Base-by-base conservation (phyloP, 2,329 filamentous ascomycete species). In the Colletotrichum gigasporum region DNA sequence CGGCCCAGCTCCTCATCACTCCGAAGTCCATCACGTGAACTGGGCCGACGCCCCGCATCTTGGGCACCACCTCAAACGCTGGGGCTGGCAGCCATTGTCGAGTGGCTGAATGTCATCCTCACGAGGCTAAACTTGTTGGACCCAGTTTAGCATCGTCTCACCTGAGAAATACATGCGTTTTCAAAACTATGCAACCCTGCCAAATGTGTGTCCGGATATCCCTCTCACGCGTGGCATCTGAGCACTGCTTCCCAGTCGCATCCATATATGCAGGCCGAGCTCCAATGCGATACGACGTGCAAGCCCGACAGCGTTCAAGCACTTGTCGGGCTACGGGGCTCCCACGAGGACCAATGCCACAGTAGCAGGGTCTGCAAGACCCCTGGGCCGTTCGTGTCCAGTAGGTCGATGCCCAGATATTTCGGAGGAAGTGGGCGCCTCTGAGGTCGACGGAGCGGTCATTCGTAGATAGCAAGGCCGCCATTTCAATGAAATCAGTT, bases 241-340 rank as follows among this genome's bases (percentile, higher is more conserved):
- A n/a, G n/a, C 22, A 57, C 30, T 14, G 32, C 10, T 53, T n/a
- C 10, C 34, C n/a, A 12, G 16, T 67, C 34, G 63, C 67, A 22
- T 70, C 71, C 7, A n/a, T n/a, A 73, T 72, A 55, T 82, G 79
- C 32, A 83, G 65, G 0, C 80, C 79, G 3, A 82, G 68, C 0
- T 79, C 78, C 44, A 78, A 75, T 1, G 78, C 80, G 9, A 80
- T 70, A 3, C 79, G 71, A 51, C 75, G 79, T 0, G 80, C 80
- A 5, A 82, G 52, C 1, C 80, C 80, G 4, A 80, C 74, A 0
- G 76, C 70, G 47, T 80, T 79, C 79, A 80, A 82, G 63, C 79
- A 82, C 8, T 76, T 71, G 20, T 72, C 75, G 0, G 78, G 75
- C 53, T 78, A 79, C 0, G 76, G 74, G 1, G 80, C 80, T 42